These are phyloP conservation scores for Saccharomycopsis javanensis DNA, from an alignment of 805 yeast genomes.

Conservation along the genomic window DNA sequence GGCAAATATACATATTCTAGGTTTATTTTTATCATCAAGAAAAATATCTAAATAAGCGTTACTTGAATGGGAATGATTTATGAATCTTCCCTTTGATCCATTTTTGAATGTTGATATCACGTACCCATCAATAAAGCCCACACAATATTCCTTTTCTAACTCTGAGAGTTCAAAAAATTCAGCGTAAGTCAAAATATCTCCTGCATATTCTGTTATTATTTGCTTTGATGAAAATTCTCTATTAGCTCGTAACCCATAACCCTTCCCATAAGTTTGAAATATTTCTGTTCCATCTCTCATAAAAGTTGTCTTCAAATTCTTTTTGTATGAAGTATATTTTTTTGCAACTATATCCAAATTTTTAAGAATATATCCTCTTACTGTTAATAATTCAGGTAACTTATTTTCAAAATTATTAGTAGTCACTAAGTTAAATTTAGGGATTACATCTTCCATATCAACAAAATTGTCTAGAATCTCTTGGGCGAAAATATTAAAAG, in stretches of 20 bases:
- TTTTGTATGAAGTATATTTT: background rate
- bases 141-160: slow-evolving; percentile 31
- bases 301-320: background rate
- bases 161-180: slow-evolving; percentile 31
- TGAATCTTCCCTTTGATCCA: slow-evolving; percentile 42
- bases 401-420: background rate
- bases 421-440: background rate
- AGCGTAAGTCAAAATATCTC: slow-evolving; percentile 35
- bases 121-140: slow-evolving; percentile 33
- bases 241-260: slow-evolving; percentile 34
- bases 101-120: slow-evolving; percentile 36
- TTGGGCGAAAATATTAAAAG: slow-evolving; percentile 6
- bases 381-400: background rate
- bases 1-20: slow-evolving; percentile 39
- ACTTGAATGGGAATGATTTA: slow-evolving; percentile 41
- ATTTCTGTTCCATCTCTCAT: slow-evolving; percentile 25
- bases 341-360: background rate
- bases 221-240: slow-evolving; percentile 30
- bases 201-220: slow-evolving; percentile 39
- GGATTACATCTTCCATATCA: background rate
- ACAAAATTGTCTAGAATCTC: background rate
- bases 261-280: slow-evolving; percentile 31
- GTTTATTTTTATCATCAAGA: slow-evolving; percentile 29
- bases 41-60: slow-evolving; percentile 41
- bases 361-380: background rate